Conservation (phyloP, 331 rosid species). For the Quercus lobata region DNA sequence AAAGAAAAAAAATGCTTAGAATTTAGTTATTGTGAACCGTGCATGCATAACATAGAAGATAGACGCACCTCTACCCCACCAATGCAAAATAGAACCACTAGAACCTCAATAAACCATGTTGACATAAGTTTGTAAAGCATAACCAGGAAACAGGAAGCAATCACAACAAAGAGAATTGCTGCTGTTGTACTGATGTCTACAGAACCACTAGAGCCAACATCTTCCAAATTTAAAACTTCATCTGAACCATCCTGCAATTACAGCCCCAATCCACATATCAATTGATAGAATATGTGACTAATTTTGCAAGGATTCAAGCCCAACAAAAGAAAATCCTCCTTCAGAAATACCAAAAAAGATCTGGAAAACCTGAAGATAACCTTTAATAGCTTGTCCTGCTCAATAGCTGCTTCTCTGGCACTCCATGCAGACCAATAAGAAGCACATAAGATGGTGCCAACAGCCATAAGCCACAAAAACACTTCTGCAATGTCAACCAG, state of each 20-base stretch:
- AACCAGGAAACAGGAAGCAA: slow-evolving; percentile 92
- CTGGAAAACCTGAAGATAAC: slow-evolving; percentile 31
- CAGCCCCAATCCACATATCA: slow-evolving; percentile 16
- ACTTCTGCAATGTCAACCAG: slow-evolving; percentile 95
- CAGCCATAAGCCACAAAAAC: slow-evolving; percentile 99
- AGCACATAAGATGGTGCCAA: slow-evolving; percentile 88
- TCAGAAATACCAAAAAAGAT: neutral
- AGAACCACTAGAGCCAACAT: slow-evolving; percentile 59
- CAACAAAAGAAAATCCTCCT: slow-evolving; percentile 4
- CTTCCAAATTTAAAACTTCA: slow-evolving; percentile 47
- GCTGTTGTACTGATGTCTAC: slow-evolving; percentile 82
- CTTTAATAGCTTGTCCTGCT: slow-evolving; percentile 88
- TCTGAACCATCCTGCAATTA: slow-evolving; percentile 79
- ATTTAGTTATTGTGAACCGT: neutral
- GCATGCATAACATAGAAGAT: slow-evolving; percentile 15
- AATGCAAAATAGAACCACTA: slow-evolving; percentile 90
- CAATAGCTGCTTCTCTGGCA: slow-evolving; percentile 86
- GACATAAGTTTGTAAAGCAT: slow-evolving; percentile 97
- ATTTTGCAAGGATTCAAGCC: slow-evolving; percentile 10
- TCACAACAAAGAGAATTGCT: slow-evolving; percentile 81
- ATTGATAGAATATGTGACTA: neutral
- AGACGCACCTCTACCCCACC: slow-evolving; percentile 90
- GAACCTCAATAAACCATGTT: slow-evolving; percentile 77
- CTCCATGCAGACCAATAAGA: slow-evolving; percentile 99
- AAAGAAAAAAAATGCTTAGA: neutral